These are phyloP conservation scores for Aspergillus arachidicola DNA, from an alignment of 2,329 filamentous ascomycete species.

Conservation along the genomic window DNA sequence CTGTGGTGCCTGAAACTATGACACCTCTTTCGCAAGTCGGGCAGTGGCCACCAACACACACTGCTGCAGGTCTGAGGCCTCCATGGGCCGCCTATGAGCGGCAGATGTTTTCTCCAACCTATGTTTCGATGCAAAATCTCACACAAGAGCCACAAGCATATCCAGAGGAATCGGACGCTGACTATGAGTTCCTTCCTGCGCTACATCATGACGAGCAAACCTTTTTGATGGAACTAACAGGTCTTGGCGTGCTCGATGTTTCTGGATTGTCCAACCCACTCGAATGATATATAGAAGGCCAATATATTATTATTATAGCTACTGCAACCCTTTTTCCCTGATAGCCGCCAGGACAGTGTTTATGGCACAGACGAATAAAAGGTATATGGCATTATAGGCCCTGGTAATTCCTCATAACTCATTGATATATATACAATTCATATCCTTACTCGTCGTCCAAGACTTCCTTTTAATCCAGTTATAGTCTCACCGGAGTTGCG, in stretches of 20 bases:
- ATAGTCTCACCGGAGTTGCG: neutral
- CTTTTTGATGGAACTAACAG: neutral
- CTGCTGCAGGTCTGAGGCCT: neutral
- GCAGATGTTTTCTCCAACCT: neutral
- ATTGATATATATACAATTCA: neutral
- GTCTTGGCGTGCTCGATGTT: neutral
- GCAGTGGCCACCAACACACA: neutral
- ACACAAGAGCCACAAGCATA: neutral
- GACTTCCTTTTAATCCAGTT: neutral
- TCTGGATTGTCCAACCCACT: neutral
- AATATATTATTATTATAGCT: neutral
- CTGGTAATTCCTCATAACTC: neutral
- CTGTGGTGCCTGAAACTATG: neutral
- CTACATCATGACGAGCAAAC: neutral
- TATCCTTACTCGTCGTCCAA: neutral
- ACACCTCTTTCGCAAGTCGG: neutral
- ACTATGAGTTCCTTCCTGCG: neutral
- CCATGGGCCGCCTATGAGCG: neutral
- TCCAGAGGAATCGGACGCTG: neutral
- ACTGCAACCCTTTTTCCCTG: neutral
- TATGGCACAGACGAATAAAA: neutral
- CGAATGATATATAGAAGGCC: neutral
- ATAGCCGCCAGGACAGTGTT: neutral
- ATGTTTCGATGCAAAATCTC: neutral
- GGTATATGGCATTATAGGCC: neutral